Base-by-base conservation (phyloP, 805 yeast species). In the Wickerhamomyces chambardii region DNA sequence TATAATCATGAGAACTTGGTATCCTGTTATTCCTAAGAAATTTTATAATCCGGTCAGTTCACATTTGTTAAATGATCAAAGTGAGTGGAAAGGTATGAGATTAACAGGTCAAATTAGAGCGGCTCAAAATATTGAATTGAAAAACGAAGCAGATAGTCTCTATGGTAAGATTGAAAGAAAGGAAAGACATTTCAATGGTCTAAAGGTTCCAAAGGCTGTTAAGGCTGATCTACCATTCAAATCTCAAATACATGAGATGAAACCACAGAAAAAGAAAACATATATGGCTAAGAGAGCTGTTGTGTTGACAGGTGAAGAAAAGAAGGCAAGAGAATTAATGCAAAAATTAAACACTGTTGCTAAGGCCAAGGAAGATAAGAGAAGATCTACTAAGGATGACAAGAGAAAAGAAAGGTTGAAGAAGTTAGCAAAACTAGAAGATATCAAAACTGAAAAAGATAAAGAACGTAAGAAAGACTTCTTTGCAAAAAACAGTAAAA, bases 31-130 rank as follows among this genome's bases (percentile, higher is more conserved):
- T 44, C 84, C 92, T 14, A 82, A 90, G 58, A 78, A 78, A 56
- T 92, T 86, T 61, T 94, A 90, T 61, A 94, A 92, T 54, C 97
- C 97, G 2, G 97, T 92, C 16, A 84, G 97, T 0, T 92, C 98
- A 2, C 66, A 90, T 53, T 67, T 94, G 48, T 59, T 89, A 39
- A 54, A 64, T 26, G 75, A 86, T 45, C 92, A 92, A 61, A 66
- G 70, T 24, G 84, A 84, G 50, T 92, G 99, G 99, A 74, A 74
- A 51, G 99, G 99, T 43, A 87, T 92, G 95, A 75, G 95, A 53
- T 68, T 90, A 42, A 92, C 97, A 1, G 98, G 98, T 38, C 82
- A 82, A 50, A 87, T 92, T 30, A 75, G 98, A 50, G 90, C 92
- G 17, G 94, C 72, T 17, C 58, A 69, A 45, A 72, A 70, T 28